A percentile compares a stretch with the other conserved stretches of the same genome.
phyloP scores from a whole-genome alignment of 371 early-diverging fungal species.

The Haplosporangium sp. region DNA sequence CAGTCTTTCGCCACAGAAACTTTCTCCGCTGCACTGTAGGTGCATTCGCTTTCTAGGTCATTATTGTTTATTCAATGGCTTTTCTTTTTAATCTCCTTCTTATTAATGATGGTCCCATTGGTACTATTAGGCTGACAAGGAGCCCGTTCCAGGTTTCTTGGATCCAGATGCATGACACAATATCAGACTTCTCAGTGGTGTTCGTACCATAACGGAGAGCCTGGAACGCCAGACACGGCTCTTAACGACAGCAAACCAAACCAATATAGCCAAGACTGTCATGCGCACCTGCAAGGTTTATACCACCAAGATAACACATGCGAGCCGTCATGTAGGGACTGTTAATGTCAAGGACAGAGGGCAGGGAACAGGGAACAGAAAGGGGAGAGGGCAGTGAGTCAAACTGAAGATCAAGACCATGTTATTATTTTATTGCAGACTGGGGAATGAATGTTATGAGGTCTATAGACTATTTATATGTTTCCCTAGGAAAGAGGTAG shows the following conservation, averaged over 20 bases:
- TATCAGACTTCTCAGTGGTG: conserved; percentile 11
- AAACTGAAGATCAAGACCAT: too few species aligned
- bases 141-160: conserved; percentile 24
- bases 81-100: too few species aligned
- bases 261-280: conserved; percentile 4
- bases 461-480: too few species aligned
- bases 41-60: conserved; percentile 10
- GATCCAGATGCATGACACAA: conserved; percentile 20
- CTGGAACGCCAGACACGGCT: background rate
- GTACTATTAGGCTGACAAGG: conserved; percentile 16
- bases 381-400: too few species aligned
- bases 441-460: too few species aligned
- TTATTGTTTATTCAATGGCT: too few species aligned
- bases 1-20: conserved; percentile 23
- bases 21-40: conserved; percentile 24
- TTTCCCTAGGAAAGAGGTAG: too few species aligned
- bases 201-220: too few species aligned
- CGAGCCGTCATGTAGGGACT: conserved; percentile 29
- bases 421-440: too few species aligned
- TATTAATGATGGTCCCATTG: too few species aligned
- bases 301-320: conserved; percentile 19
- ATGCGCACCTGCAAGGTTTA: conserved; percentile 30
- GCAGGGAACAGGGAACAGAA: too few species aligned
- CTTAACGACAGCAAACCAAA: conserved; percentile 1
- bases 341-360: too few species aligned